Evolutionary conservation across 495 filamentous ascomycete species (phyloP), one percentile per base, ranked within the genome.

Genomic region (Antarctomyces pellizariae): DNA sequence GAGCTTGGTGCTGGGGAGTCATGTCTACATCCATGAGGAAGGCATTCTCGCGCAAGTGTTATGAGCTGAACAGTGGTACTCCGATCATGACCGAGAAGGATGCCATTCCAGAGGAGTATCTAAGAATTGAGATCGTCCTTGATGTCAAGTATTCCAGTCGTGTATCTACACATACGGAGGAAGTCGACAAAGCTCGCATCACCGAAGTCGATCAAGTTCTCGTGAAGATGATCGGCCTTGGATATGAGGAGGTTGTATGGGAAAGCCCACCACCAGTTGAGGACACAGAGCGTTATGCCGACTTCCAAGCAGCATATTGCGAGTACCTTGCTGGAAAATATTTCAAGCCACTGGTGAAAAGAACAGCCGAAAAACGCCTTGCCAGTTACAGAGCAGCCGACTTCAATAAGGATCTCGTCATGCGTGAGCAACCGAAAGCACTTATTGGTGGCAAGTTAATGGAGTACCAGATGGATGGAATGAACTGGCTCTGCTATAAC

Each of bases 401-500:
- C 18, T 99, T 95, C 37, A 52, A 56, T 25, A 44, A 43, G 13
- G 56, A 67, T 0, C 49, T 86, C 10, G 61, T 74, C 33, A 57
- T 77, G 36, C 57, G 70, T 23, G 46, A 54, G 13, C 89, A 99
- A 43, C 84, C 89, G 0, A 46, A 53, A 13, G 62, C 68, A 18
- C 51, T 99, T 7, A 61, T 51, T 12, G 70, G 76, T 12, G 84
- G 84, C 6, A 58, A 78, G 32, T 55, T 93, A 19, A 95, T 99
- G 83, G 55, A 62, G 7, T 99, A 99, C 43, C 89, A 99, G 42
- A 50, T 84, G 21, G 78, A 93, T 11, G 89, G 89, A 9, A 46
- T 95, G 31, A 93, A 95, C 43, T 99, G 86, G 82, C 63, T 95
- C n/a, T 73, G 90, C 32, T 91, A 79, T 44, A 83, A 78, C 43